Conservation (phyloP, 2,329 filamentous ascomycete genomes). For the Coniosporium tulheliwenetii region DNA sequence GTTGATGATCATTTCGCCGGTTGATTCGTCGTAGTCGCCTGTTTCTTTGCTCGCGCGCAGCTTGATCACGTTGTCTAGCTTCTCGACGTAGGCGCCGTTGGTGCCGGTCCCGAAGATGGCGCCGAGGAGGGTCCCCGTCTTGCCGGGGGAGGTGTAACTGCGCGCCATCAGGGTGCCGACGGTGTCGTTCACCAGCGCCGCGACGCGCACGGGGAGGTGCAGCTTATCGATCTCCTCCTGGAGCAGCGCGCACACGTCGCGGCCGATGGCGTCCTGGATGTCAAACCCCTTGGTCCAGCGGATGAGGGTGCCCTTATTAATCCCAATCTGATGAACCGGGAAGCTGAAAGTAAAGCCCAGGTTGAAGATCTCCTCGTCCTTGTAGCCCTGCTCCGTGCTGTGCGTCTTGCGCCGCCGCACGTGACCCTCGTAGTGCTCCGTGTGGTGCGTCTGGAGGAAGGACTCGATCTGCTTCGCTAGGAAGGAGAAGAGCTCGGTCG, state of each 20-base stretch:
- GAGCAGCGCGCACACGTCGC: constrained; percentile 84
- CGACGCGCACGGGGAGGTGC: constrained; percentile 79
- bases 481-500: constrained; percentile 80
- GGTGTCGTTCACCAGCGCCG: constrained; percentile 91
- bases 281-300: constrained; percentile 99
- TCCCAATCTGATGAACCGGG: constrained; percentile 82
- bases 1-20: constrained; percentile 94
- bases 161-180: constrained; percentile 96
- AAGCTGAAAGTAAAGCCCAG: constrained; percentile 99
- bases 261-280: constrained; percentile 82
- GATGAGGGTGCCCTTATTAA: constrained; percentile 88
- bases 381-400: constrained; percentile 42
- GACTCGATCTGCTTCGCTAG: constrained; percentile 81
- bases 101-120: constrained; percentile 97
- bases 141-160: constrained; percentile 82
- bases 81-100: constrained; percentile 95
- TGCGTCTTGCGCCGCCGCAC: constrained; percentile 46
- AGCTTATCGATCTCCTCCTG: constrained; percentile 82
- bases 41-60: constrained; percentile 28
- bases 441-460: constrained; percentile 78
- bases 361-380: constrained; percentile 69
- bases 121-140: constrained; percentile 75
- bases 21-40: constrained; percentile 57
- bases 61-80: constrained; percentile 73
- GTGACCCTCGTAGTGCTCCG: constrained; percentile 67